A percentile compares a stretch with the other conserved stretches of the same genome.
These are phyloP conservation scores for Suaeda aralocaspica DNA, from an alignment of 148 eudicot species.

Conservation along the genomic window DNA sequence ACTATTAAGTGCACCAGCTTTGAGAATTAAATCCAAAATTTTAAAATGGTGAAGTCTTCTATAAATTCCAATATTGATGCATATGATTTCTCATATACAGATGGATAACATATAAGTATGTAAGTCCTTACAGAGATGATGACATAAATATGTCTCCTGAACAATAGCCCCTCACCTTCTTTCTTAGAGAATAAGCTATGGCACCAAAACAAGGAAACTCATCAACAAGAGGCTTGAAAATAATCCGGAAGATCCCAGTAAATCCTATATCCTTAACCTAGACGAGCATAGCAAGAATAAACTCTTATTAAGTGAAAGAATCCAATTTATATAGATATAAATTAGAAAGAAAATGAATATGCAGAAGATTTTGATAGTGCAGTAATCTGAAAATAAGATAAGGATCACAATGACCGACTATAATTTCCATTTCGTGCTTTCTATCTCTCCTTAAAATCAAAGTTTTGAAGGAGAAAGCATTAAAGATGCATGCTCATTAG, in stretches of 20 bases:
- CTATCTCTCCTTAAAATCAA: not conserved
- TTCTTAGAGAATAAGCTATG: conserved; percentile 60
- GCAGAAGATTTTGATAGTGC: not conserved
- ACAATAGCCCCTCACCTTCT: conserved; percentile 45
- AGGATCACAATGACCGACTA: not conserved
- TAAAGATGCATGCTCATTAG: not conserved
- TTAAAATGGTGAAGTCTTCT: not conserved
- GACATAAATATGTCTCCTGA: not conserved
- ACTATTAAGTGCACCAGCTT: not conserved
- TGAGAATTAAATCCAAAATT: not conserved
- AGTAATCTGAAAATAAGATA: not conserved
- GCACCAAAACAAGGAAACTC: conserved; percentile 87
- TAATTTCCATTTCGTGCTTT: not conserved
- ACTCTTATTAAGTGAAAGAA: not conserved
- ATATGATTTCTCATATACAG: not conserved
- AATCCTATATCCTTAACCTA: conserved; percentile 79
- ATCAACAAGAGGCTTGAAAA: conserved; percentile 75
- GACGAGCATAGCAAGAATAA: conserved; percentile 18
- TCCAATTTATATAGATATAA: not conserved
- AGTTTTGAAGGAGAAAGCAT: not conserved
- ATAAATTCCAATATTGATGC: not conserved
- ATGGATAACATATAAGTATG: not conserved
- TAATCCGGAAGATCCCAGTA: conserved; percentile 79
- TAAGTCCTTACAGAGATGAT: not conserved
- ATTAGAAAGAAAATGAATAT: not conserved